A percentile compares a stretch with the other conserved stretches of the same genome.
Conservation (phyloP, 73 alveolate species). For the Paraurostyla sp. region DNA sequence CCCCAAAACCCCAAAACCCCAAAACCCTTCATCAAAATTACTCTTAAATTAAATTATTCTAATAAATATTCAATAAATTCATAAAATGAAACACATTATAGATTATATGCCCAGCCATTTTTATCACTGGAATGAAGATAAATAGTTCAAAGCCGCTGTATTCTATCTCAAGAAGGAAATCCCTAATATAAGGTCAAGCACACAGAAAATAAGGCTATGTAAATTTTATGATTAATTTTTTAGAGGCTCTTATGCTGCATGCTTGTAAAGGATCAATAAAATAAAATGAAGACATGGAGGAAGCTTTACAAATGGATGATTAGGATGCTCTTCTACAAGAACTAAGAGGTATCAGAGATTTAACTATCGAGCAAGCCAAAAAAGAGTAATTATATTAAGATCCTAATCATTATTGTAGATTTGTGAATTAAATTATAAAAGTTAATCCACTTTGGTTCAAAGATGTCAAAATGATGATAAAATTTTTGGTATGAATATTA, state of each 20-base stretch:
- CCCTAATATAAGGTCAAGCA: neutral
- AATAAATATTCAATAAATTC: too few relatives aligned
- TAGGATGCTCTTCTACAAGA: neutral
- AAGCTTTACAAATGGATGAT: slow-evolving; percentile 17
- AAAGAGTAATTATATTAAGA: neutral
- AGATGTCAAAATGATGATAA: slow-evolving; percentile 25
- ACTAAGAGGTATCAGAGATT: neutral
- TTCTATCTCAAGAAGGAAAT: neutral
- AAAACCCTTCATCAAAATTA: too few relatives aligned
- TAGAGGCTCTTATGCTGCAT: slow-evolving; percentile 32
- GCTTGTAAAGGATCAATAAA: slow-evolving; percentile 21
- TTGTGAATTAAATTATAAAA: neutral
- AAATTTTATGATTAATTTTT: neutral
- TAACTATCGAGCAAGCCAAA: neutral
- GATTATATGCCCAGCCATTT: slow-evolving; percentile 35
- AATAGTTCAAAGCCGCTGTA: slow-evolving; percentile 33
- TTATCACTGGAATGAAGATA: slow-evolving; percentile 35
- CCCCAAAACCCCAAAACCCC: too few relatives aligned
- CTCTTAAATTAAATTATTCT: too few relatives aligned
- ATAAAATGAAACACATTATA: too few relatives aligned
- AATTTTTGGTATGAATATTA: neutral
- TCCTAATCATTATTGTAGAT: neutral
- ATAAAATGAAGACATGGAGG: slow-evolving; percentile 31
- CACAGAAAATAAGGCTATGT: neutral
- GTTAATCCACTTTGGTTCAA: slow-evolving; percentile 11